phyloP scores from a whole-genome alignment of 2,329 filamentous ascomycete species.

The Coleophoma cylindrospora region DNA sequence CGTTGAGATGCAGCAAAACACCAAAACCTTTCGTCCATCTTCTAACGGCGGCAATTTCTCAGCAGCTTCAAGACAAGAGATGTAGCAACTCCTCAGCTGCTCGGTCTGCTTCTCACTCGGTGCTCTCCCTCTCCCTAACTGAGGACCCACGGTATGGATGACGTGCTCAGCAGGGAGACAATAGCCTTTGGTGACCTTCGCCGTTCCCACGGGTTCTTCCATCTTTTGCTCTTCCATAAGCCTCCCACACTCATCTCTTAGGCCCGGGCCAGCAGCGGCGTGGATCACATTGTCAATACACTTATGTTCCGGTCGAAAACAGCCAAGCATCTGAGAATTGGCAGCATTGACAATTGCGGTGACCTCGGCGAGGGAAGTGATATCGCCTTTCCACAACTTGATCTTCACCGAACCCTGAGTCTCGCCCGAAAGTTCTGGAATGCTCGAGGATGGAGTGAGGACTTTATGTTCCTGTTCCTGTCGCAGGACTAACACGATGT shows the following conservation, averaged over 20 bases:
- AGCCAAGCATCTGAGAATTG: slow-evolving; percentile 28
- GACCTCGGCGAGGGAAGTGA: slow-evolving; percentile 25
- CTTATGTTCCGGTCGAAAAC: slow-evolving; percentile 27
- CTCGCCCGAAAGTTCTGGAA: neutral
- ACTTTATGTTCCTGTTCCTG: neutral
- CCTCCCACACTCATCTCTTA: slow-evolving; percentile 25
- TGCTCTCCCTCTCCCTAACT: slow-evolving; percentile 17
- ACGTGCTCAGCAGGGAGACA: slow-evolving; percentile 23
- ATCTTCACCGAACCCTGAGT: neutral
- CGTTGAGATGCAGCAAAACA: slow-evolving; percentile 30
- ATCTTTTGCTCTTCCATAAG: slow-evolving; percentile 18
- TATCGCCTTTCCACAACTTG: slow-evolving; percentile 7
- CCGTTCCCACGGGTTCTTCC: slow-evolving; percentile 22
- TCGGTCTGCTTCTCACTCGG: slow-evolving; percentile 15
- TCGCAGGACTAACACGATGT: neutral
- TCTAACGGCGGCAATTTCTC: slow-evolving; percentile 19
- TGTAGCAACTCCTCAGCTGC: slow-evolving; percentile 25
- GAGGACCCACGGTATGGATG: slow-evolving; percentile 30
- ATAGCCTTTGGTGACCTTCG: slow-evolving; percentile 23
- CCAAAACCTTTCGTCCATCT: slow-evolving; percentile 23
- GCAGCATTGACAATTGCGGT: slow-evolving; percentile 31
- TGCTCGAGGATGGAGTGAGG: neutral
- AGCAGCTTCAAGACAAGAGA: slow-evolving; percentile 22
- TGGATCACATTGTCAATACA: slow-evolving; percentile 33
- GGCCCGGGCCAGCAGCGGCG: slow-evolving; percentile 23